phyloP scores from a whole-genome alignment of 2,329 filamentous ascomycete species.

The Aspergillus brunneoviolaceus region DNA sequence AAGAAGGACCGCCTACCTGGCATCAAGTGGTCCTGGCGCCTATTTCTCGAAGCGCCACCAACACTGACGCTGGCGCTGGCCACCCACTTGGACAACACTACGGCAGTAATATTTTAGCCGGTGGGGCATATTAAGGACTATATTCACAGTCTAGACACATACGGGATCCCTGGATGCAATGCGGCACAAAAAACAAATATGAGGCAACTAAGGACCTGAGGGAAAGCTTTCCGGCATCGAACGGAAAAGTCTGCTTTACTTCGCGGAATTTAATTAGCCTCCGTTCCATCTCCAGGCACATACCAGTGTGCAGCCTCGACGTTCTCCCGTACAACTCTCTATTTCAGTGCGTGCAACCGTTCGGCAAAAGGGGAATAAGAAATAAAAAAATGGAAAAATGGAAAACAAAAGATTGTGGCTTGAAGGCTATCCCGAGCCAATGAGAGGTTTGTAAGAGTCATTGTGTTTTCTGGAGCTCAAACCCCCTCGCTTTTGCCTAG shows the following conservation, averaged over 20 bases:
- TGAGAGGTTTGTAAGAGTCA: neutral
- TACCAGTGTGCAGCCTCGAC: neutral
- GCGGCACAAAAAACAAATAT: neutral
- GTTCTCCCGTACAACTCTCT: neutral
- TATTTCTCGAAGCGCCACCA: slow-evolving; percentile 3
- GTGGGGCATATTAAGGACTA: slow-evolving; percentile 1
- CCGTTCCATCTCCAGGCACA: neutral
- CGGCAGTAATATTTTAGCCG: slow-evolving; percentile 5
- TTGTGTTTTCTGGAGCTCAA: neutral
- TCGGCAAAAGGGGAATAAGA: neutral
- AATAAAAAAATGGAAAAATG: neutral
- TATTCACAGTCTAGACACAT: neutral
- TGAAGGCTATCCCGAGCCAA: neutral
- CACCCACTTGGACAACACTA: neutral
- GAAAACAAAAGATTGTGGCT: neutral
- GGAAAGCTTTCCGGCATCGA: neutral
- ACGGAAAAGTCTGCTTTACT: neutral
- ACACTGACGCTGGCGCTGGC: neutral
- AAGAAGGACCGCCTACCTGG: slow-evolving; percentile 10
- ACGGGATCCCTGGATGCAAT: neutral
- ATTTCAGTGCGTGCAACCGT: neutral
- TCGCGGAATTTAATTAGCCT: neutral
- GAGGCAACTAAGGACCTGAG: neutral
- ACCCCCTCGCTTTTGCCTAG: neutral
- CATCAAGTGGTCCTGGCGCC: slow-evolving; percentile 13